Conservation (phyloP, 257 asterid species). For the Mentha longifolia region DNA sequence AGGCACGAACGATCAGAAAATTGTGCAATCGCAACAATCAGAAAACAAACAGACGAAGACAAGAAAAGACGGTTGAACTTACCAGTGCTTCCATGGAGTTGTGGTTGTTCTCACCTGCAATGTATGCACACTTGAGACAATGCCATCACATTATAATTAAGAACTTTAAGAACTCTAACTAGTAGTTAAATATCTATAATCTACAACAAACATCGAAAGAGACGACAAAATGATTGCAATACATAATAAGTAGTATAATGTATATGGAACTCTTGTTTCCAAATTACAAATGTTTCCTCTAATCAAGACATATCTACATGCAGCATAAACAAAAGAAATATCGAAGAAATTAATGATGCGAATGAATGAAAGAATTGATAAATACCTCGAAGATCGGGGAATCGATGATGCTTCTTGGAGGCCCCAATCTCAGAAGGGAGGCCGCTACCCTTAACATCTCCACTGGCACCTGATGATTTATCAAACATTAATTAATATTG, state of each 20-base stretch:
- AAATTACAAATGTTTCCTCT: not conserved
- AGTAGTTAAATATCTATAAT: no score
- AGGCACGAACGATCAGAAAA: no score
- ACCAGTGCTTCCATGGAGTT: conserved; percentile 81
- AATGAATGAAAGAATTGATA: no score
- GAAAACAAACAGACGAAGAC: not conserved
- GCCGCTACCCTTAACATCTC: conserved; percentile 40
- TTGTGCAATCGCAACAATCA: no score
- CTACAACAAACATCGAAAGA: no score
- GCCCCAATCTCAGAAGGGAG: conserved; percentile 57
- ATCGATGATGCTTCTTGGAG: conserved; percentile 54
- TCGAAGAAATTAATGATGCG: not conserved
- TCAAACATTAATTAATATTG: not conserved
- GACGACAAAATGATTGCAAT: no score
- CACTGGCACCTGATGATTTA: conserved; percentile 56
- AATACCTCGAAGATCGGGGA: conserved; percentile 77
- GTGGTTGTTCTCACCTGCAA: conserved; percentile 66
- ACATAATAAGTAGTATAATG: no score
- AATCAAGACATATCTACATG: not conserved
- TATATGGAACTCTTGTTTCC: no score
- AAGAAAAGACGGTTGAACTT: conserved; percentile 14
- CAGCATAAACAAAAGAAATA: not conserved
- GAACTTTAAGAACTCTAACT: no score
- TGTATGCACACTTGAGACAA: not conserved
- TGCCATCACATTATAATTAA: no score